These are phyloP conservation scores for Ceriops zippeliana DNA, from an alignment of 345 rosid species.

Conservation along the genomic window DNA sequence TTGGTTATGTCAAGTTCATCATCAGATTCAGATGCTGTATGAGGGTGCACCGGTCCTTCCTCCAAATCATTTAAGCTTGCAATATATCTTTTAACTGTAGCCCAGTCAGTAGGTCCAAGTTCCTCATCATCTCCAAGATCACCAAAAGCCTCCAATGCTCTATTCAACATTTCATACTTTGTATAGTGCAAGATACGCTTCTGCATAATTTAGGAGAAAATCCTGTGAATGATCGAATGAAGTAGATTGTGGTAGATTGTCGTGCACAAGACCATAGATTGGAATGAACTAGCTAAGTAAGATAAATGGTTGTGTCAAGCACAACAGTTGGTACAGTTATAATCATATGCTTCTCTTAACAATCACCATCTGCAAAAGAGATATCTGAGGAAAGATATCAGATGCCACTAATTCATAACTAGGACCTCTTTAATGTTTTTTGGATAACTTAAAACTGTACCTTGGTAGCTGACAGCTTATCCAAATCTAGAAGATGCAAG, in stretches of 20 bases:
- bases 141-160: slow-evolving; percentile 74
- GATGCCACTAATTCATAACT: too few species aligned
- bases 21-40: slow-evolving; percentile 38
- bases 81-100: slow-evolving; percentile 70
- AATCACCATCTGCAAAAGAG: too few species aligned
- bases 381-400: too few species aligned
- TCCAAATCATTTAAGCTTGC: slow-evolving; percentile 60
- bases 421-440: too few species aligned
- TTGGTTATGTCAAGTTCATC: slow-evolving; percentile 54
- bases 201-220: slow-evolving; percentile 31
- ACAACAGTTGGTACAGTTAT: too few species aligned
- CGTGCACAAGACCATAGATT: not conserved
- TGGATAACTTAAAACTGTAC: slow-evolving; percentile 25
- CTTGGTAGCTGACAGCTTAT: slow-evolving; percentile 71
- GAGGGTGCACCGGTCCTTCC: slow-evolving; percentile 59
- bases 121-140: slow-evolving; percentile 97
- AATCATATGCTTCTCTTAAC: too few species aligned
- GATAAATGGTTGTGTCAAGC: too few species aligned
- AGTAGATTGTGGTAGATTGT: not conserved
- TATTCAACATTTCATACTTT: slow-evolving; percentile 81
- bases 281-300: too few species aligned
- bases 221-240: not conserved
- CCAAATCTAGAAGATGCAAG: slow-evolving; percentile 70
- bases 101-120: slow-evolving; percentile 97
- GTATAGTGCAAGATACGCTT: slow-evolving; percentile 80